These are phyloP conservation scores for Dactylorhiza incarnata DNA, from an alignment of 106 monocot genomes.

Conservation along the genomic window DNA sequence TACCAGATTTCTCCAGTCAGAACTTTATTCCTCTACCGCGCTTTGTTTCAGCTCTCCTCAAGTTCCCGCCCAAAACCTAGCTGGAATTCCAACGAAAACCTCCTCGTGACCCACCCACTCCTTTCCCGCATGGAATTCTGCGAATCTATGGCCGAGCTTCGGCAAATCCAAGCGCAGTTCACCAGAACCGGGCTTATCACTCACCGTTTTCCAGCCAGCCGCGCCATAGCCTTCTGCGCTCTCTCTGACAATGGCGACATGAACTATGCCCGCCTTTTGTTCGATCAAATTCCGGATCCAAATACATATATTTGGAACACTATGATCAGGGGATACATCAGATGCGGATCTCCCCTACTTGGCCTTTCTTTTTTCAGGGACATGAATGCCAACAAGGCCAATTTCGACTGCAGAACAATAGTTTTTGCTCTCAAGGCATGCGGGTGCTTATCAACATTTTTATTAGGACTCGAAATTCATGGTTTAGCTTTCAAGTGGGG, in stretches of 20 bases:
- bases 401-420: conserved; percentile 38
- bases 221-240: conserved; percentile 60
- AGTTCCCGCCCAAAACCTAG: conserved; percentile 15
- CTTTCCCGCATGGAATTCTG: conserved; percentile 54
- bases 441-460: conserved; percentile 9
- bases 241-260: conserved; percentile 40
- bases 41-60: neutral
- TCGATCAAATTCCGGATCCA: conserved; percentile 21
- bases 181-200: conserved; percentile 38
- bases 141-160: conserved; percentile 42
- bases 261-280: conserved; percentile 35
- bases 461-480: conserved; percentile 27
- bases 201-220: conserved; percentile 61
- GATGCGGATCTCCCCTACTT: neutral
- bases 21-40: conserved; percentile 1
- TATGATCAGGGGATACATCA: conserved; percentile 49
- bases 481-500: conserved; percentile 27
- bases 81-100: conserved; percentile 58
- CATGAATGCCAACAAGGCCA: conserved; percentile 12
- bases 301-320: conserved; percentile 54
- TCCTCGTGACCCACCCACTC: conserved; percentile 53
- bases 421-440: conserved; percentile 55
- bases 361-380: conserved; percentile 22
- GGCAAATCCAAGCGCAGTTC: conserved; percentile 63
- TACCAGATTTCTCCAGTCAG: neutral